These are phyloP conservation scores for Ganoderma lucidum DNA, from an alignment of 1,284 basidiomycete species.

Conservation along the genomic window DNA sequence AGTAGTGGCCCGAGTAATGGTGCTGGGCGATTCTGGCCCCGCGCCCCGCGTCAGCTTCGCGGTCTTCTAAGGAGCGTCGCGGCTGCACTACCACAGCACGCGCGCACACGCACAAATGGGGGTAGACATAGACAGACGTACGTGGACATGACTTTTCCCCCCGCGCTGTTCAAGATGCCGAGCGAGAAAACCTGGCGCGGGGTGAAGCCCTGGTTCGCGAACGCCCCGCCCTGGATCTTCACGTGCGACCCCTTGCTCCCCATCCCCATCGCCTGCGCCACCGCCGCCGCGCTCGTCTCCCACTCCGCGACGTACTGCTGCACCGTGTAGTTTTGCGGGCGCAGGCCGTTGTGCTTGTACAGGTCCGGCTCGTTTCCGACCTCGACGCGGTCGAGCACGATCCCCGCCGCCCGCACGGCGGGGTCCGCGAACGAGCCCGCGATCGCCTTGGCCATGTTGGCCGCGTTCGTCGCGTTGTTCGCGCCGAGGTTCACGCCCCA, in stretches of 20 bases:
- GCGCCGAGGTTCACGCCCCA: slow-evolving; percentile 72
- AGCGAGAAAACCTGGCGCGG: slow-evolving; percentile 56
- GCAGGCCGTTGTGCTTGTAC: slow-evolving; percentile 58
- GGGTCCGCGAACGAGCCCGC: slow-evolving; percentile 56
- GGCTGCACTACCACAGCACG: not conserved
- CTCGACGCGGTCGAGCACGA: slow-evolving; percentile 40
- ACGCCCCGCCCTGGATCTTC: slow-evolving; percentile 61
- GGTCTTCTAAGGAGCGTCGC: not conserved
- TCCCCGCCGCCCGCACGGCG: slow-evolving; percentile 50
- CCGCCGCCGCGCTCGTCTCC: slow-evolving; percentile 38
- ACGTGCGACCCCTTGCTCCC: slow-evolving; percentile 41
- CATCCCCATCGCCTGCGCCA: slow-evolving; percentile 43
- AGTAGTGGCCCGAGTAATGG: slow-evolving; percentile 67
- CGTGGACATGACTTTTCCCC: slow-evolving; percentile 44
- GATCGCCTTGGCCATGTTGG: slow-evolving; percentile 64
- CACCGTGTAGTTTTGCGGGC: slow-evolving; percentile 53
- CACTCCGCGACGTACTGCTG: slow-evolving; percentile 63
- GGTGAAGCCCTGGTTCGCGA: slow-evolving; percentile 64
- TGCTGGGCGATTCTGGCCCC: slow-evolving; percentile 65
- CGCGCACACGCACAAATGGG: slow-evolving; percentile 4
- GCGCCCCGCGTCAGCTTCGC: slow-evolving; percentile 2
- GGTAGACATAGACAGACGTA: slow-evolving; percentile 31
- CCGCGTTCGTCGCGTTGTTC: slow-evolving; percentile 62
- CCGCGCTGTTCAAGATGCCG: slow-evolving; percentile 43
- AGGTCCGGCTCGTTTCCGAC: slow-evolving; percentile 67